Base-by-base conservation (phyloP, 495 filamentous ascomycete genomes). In the Choiromyces venosus region DNA sequence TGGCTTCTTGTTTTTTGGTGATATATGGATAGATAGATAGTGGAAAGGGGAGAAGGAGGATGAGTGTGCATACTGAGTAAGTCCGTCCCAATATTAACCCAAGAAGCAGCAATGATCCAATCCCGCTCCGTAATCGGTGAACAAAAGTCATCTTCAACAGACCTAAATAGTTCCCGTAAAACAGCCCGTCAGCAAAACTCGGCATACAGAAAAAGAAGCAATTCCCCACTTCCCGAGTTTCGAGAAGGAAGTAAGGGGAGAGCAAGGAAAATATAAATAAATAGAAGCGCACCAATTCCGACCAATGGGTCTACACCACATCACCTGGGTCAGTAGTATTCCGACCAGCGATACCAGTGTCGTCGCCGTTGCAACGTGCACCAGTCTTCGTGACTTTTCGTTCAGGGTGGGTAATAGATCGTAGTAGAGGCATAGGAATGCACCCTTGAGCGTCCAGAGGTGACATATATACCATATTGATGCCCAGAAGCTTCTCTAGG, bases 361-460 rank as follows among this genome's bases (percentile, higher is more conserved):
- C 61, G 70, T 44, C 12, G 37, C 69, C 14, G 74, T 77, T 14
- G 70, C 68, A 18, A 33, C 46, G 42, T 77, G 77, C 6, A 77
- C 40, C 8, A 77, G 69, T 64, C 74, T 76, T 37, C 74, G 38
- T 21, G 69, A 72, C 61, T 72, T 77, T 70, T 65, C 52, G 52
- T 72, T 73, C n/a, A 77, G 74, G 4, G 75, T 77, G 8, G 75
- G 75, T 29, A 77, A 40, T 35, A 77, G 74, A 42, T 77, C 75
- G 37, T 77, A 77, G 70, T 77, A 77, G 37, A 77, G 37, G 35
- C 69, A 69, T 40, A 77, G 66, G 74, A 77, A 77, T 40, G 75
- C 75, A 70, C 75, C 75, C 37, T 77, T 77, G n/a, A 77, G 74
- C 16, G 64, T 33, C 75, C 75, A 77, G 35, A 77, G 74, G 19